Percentiles rank a stretch among this genome's conserved stretches.
Conservation (phyloP, 306 rosid genomes). For the Prinsepia uniflora region DNA sequence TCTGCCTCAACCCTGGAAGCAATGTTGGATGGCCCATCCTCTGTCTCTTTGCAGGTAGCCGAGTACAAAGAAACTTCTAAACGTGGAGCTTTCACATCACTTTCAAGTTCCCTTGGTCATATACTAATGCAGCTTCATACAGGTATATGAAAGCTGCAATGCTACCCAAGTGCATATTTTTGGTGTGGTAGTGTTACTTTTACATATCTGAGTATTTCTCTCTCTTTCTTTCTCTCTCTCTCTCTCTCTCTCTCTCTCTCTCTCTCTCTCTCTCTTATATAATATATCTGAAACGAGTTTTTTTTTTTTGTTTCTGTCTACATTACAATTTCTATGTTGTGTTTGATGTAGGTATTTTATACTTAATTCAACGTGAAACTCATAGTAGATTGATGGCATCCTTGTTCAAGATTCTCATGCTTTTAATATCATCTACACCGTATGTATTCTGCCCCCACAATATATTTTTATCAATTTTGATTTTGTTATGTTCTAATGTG, state of each 20-base stretch:
- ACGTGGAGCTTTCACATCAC: slow-evolving; percentile 85
- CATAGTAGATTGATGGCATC: slow-evolving; percentile 71
- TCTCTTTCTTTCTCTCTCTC: no score
- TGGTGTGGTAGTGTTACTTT: not conserved
- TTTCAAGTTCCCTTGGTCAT: slow-evolving; percentile 86
- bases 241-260: no score
- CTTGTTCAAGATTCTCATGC: slow-evolving; percentile 80
- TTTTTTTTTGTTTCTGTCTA: not conserved
- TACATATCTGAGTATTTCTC: slow-evolving; percentile 4
- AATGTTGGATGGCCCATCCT: slow-evolving; percentile 79
- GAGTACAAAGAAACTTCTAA: slow-evolving; percentile 78
- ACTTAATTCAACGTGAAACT: slow-evolving; percentile 60
- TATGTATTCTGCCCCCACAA: slow-evolving; percentile 35
- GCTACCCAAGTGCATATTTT: not conserved
- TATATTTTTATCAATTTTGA: not conserved
- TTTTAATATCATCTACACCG: slow-evolving; percentile 83
- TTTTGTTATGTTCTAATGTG: slow-evolving; percentile 8
- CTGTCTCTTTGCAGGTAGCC: slow-evolving; percentile 81
- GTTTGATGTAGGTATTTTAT: slow-evolving; percentile 60
- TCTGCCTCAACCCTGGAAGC: slow-evolving; percentile 68
- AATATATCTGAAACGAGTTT: no score
- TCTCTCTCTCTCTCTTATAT: no score
- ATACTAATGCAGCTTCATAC: slow-evolving; percentile 85
- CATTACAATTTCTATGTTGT: not conserved
- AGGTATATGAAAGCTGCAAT: slow-evolving; percentile 36